phyloP scores from a whole-genome alignment of 169 alveolate genomes.

The Cryptosporidium baileyi region DNA sequence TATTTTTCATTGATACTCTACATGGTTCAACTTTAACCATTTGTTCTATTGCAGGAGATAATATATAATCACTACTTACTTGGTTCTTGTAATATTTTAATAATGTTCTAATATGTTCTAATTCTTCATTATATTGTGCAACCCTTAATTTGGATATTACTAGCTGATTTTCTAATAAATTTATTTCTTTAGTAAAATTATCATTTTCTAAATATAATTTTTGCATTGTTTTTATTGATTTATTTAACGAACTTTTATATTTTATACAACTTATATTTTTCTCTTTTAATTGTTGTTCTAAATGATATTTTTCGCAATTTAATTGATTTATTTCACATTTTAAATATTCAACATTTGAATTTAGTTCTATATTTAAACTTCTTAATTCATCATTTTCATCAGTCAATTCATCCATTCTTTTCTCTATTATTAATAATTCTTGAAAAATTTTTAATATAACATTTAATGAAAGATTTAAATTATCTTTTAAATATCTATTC shows the following conservation, averaged over 20 bases:
- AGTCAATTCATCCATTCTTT: slow-evolving; percentile 6
- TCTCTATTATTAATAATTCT: slow-evolving; percentile 1
- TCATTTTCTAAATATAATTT: slow-evolving; percentile 52
- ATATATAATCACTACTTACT: slow-evolving; percentile 46
- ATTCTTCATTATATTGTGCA: slow-evolving; percentile 68
- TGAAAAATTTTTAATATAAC: slow-evolving; percentile 8
- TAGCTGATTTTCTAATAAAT: slow-evolving; percentile 38
- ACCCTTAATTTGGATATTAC: slow-evolving; percentile 60
- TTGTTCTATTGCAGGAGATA: slow-evolving; percentile 65
- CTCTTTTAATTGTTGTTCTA: slow-evolving; percentile 35
- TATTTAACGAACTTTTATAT: slow-evolving; percentile 27
- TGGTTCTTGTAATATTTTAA: slow-evolving; percentile 45
- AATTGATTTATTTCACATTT: slow-evolving; percentile 17
- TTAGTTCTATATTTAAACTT: neutral
- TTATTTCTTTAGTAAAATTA: slow-evolving; percentile 3
- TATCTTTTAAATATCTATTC: slow-evolving; percentile 11
- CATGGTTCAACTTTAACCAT: slow-evolving; percentile 65
- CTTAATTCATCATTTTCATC: neutral
- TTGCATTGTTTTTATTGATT: slow-evolving; percentile 53
- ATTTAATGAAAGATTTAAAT: neutral
- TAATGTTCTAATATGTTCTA: slow-evolving; percentile 57
- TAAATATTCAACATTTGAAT: neutral
- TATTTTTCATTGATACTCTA: neutral
- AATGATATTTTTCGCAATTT: slow-evolving; percentile 3
- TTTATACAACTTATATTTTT: neutral